Evolutionary conservation across 1,284 basidiomycete genomes (phyloP).

Genomic region (Calocybe gambosa): DNA sequence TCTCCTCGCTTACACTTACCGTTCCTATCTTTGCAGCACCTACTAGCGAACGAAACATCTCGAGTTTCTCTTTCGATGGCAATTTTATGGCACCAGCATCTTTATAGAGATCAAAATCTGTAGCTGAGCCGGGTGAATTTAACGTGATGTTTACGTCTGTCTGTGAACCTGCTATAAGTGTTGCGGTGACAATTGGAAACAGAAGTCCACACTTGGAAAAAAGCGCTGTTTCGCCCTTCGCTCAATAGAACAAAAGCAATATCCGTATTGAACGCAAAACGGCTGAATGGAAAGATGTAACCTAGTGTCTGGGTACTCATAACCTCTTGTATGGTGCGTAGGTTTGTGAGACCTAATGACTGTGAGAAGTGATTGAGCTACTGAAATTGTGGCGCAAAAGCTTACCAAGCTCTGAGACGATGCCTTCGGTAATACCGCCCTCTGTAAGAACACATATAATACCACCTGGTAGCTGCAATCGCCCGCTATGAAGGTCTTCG

Average conservation of each 20-base stretch:
- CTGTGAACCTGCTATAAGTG: slow-evolving; percentile 26
- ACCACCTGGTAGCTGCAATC: slow-evolving; percentile 66
- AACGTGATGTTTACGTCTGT: slow-evolving; percentile 51
- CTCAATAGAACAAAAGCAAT: slow-evolving; percentile 59
- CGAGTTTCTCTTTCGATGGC: slow-evolving; percentile 40
- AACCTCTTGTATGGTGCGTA: slow-evolving; percentile 64
- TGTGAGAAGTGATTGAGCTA: not conserved
- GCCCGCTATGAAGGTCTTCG: slow-evolving; percentile 71
- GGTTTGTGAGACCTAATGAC: slow-evolving; percentile 55
- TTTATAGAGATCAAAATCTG: slow-evolving; percentile 40
- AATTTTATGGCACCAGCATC: slow-evolving; percentile 32
- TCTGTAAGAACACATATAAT: slow-evolving; percentile 66
- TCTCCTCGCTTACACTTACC: slow-evolving; percentile 43
- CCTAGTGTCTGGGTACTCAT: slow-evolving; percentile 67
- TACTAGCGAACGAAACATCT: slow-evolving; percentile 49
- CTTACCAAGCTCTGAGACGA: slow-evolving; percentile 55
- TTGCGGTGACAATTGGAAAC: slow-evolving; percentile 20
- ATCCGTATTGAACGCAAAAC: slow-evolving; percentile 73
- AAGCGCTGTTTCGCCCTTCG: slow-evolving; percentile 61
- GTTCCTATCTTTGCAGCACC: slow-evolving; percentile 48
- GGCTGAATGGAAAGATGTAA: slow-evolving; percentile 77
- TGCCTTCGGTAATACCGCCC: slow-evolving; percentile 59
- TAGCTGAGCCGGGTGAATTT: slow-evolving; percentile 16
- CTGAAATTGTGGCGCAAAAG: not conserved
- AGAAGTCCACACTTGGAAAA: slow-evolving; percentile 45